These are phyloP conservation scores for Geotrichum histeridarum DNA, from an alignment of 1,139 yeast genomes.

Conservation along the genomic window DNA sequence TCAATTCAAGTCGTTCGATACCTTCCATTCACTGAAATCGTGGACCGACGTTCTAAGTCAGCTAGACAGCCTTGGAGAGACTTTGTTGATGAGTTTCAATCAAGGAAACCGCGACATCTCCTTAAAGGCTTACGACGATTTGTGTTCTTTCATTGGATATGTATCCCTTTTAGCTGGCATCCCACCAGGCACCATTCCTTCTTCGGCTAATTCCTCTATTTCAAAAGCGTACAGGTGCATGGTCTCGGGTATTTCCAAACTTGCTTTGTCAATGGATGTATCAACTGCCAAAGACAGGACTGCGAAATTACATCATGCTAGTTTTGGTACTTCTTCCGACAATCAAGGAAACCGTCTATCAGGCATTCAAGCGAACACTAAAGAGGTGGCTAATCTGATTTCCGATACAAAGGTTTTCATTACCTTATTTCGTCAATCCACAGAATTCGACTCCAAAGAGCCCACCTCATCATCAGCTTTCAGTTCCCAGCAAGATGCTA, in stretches of 20 bases:
- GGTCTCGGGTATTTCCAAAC: conserved; percentile 26
- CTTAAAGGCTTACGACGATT: conserved; percentile 20
- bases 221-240: conserved; percentile 29
- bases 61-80: conserved; percentile 14
- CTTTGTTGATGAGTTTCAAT: conserved; percentile 19
- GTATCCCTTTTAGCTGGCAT: conserved; percentile 30
- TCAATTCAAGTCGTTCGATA: conserved; percentile 9
- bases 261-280: conserved; percentile 26
- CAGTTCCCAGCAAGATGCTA: not conserved
- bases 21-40: conserved; percentile 17
- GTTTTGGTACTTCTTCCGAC: conserved; percentile 9
- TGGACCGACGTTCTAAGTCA: conserved; percentile 22
- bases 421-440: conserved; percentile 9
- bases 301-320: not conserved
- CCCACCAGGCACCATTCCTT: conserved; percentile 31
- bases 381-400: conserved; percentile 11
- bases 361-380: conserved; percentile 4
- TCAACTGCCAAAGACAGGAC: conserved; percentile 11
- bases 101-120: conserved; percentile 20
- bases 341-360: conserved; percentile 10
- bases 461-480: not conserved
- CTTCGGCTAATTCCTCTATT: conserved; percentile 24
- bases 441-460: not conserved
- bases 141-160: conserved; percentile 27
- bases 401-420: conserved; percentile 12